phyloP scores from a whole-genome alignment of 2,329 filamentous ascomycete species.

The Diaporthe humulicola region DNA sequence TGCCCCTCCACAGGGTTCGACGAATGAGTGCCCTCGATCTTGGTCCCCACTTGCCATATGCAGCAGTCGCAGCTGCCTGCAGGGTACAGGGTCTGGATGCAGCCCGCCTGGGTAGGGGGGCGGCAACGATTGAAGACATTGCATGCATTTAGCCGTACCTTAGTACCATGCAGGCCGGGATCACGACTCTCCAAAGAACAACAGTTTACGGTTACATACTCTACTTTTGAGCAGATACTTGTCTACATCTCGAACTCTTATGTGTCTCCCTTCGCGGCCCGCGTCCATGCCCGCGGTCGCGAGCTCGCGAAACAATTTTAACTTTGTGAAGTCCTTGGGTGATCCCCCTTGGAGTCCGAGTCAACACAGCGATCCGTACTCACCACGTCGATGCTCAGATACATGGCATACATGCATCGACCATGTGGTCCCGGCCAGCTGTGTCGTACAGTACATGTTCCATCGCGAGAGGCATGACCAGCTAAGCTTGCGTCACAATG shows the following conservation, averaged over 20 bases:
- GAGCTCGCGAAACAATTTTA: background rate
- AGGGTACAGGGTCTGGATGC: conserved; percentile 5
- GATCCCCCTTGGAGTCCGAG: background rate
- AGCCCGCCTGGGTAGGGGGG: background rate
- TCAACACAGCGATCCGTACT: background rate
- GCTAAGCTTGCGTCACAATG: conserved; percentile 11
- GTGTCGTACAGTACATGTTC: background rate
- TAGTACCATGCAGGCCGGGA: background rate
- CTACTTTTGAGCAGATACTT: background rate
- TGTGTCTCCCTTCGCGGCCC: background rate
- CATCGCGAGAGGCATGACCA: background rate
- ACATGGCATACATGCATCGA: background rate
- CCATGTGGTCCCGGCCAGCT: background rate
- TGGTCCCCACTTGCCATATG: conserved; percentile 26
- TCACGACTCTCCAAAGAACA: background rate
- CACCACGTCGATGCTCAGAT: background rate
- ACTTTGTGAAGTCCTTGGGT: background rate
- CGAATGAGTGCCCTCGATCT: background rate
- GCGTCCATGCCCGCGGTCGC: background rate
- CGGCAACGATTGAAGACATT: background rate
- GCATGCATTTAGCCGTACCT: background rate
- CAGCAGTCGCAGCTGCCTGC: conserved; percentile 25
- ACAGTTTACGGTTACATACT: background rate
- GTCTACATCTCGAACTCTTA: background rate
- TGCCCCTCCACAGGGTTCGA: background rate